Evolutionary conservation across 495 filamentous ascomycete genomes (phyloP), one percentile per base, ranked within the genome.

Genomic region (Penicillium macrosclerotiorum): DNA sequence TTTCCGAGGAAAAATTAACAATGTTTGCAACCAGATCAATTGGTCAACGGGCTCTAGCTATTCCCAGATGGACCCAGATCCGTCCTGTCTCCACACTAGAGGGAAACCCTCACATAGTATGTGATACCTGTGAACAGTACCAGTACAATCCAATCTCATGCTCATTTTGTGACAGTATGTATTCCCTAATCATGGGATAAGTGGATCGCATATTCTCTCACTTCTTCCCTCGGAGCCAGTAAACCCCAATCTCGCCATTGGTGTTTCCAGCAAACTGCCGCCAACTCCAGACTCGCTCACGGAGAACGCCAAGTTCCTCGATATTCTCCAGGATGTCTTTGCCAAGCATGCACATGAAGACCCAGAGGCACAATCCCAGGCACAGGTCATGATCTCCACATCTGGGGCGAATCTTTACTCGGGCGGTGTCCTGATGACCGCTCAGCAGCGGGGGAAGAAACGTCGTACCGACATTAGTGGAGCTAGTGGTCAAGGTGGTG

Each of bases 401-500:
- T 81, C 83, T 9, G 91, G 90, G 5, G 80, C 86, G 22, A 81
- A 77, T 25, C 70, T 90, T 17, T 83, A 79, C 32, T 78, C 74
- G 8, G 82, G 82, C 5, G 86, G 84, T 4, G 77, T 77, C 19
- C 76, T 89, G 51, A 77, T 85, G 55, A 68, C 79, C 5, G n/a
- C n/a, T n/a, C 60, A 63, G 16, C 66, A 72, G 38, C 72, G 65
- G 0, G 37, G 47, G 11, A 52, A 47, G 7, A 64, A 54, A 54
- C 57, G 62, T 8, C 76, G 71, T 30, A 68, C 70, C 4, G 55
- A 57, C 1, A 84, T 82, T 8, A 85, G 89, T 6, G 88, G 84
- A 23, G 89, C 89, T 2, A 93, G 84, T 56, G 77, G 75, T 2
- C 88, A 94, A 57, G 91, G 91, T 18, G 91, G 90, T 23, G 81